Conservation (phyloP, 2,329 filamentous ascomycete genomes). For the Ceratocystis lukuohia region DNA sequence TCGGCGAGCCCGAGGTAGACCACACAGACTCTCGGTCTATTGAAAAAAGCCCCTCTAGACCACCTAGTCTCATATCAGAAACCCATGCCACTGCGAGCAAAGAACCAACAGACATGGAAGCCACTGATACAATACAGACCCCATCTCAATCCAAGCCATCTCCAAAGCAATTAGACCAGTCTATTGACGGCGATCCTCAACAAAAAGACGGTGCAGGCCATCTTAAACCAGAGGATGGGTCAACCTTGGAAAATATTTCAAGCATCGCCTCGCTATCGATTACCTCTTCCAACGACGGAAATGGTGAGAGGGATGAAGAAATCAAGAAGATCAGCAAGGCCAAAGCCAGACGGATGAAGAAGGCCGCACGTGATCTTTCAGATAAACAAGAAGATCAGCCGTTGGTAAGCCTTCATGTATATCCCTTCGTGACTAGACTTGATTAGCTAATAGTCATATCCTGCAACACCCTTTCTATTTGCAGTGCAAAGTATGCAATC, state of each 20-base stretch:
- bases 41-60: too few species aligned
- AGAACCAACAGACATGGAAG: background rate
- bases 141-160: background rate
- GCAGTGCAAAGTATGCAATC: constrained; percentile 29
- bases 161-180: background rate
- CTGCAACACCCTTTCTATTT: background rate
- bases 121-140: background rate
- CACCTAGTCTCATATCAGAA: background rate
- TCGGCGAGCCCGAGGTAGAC: background rate
- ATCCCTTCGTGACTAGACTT: background rate
- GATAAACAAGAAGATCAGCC: constrained; percentile 25
- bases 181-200: background rate
- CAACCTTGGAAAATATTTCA: background rate
- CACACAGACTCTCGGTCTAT: background rate
- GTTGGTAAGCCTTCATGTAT: constrained; percentile 26
- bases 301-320: background rate
- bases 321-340: constrained; percentile 16
- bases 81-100: background rate
- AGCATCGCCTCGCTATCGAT: background rate
- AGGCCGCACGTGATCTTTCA: constrained; percentile 26
- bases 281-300: background rate
- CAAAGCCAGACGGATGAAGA: constrained; percentile 18
- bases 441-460: background rate
- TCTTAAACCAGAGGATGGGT: background rate
- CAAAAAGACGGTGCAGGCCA: background rate